phyloP scores from a whole-genome alignment of 2,329 filamentous ascomycete species.

The Trichoderma brevicompactum region DNA sequence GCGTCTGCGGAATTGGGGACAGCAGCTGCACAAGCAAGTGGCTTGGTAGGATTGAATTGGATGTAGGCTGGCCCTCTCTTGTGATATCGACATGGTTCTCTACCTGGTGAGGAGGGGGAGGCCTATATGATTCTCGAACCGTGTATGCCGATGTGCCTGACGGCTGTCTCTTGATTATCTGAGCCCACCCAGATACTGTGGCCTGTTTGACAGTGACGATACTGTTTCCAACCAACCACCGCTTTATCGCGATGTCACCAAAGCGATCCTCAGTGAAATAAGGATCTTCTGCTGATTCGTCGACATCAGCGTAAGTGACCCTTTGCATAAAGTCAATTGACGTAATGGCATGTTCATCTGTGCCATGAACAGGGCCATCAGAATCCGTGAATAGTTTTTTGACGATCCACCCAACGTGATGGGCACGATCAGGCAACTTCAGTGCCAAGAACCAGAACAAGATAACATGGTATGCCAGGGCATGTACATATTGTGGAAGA shows the following conservation, averaged over 20 bases:
- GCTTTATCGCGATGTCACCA: conserved; percentile 67
- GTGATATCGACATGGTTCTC: conserved; percentile 53
- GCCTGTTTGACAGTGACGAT: conserved; percentile 76
- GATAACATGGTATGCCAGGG: conserved; percentile 91
- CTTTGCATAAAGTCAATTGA: conserved; percentile 95
- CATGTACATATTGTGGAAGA: conserved; percentile 90
- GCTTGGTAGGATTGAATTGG: conserved; percentile 70
- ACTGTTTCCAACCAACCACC: conserved; percentile 75
- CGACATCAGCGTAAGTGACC: conserved; percentile 81
- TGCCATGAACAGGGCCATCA: conserved; percentile 67
- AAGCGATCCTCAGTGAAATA: conserved; percentile 68
- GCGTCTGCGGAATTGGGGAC: conserved; percentile 63
- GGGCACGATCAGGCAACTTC: conserved; percentile 80
- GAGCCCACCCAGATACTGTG: conserved; percentile 66
- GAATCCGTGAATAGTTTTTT: conserved; percentile 82
- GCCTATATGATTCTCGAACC: conserved; percentile 62
- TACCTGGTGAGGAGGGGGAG: conserved; percentile 61
- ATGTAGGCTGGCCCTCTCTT: conserved; percentile 57
- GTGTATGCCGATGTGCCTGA: conserved; percentile 67
- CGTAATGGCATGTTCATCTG: conserved; percentile 91
- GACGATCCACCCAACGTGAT: conserved; percentile 87
- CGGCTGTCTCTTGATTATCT: conserved; percentile 72
- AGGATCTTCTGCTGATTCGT: conserved; percentile 71
- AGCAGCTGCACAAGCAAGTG: conserved; percentile 73
- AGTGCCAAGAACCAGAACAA: conserved; percentile 96